A percentile compares a stretch with the other conserved stretches of the same genome.
Evolutionary conservation across 805 yeast genomes (phyloP).

Genomic region (Wickerhamomyces bisporus): DNA sequence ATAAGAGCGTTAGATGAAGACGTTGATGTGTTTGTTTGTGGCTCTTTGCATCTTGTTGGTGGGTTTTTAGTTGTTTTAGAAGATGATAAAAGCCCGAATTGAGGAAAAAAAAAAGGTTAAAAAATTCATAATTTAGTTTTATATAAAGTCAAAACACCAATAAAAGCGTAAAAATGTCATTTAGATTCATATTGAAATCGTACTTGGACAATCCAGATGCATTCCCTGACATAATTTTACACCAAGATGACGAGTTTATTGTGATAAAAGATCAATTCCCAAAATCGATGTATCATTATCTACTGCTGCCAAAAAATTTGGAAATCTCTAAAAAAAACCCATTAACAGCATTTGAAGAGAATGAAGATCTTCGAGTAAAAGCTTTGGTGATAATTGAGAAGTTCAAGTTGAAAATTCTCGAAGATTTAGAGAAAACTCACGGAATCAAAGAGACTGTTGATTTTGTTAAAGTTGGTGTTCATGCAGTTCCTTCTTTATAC

Average conservation of each 20-base stretch:
- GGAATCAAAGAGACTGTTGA: constrained; percentile 18
- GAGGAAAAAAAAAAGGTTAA: neutral
- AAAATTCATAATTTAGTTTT: too few species aligned
- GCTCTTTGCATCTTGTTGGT: constrained; percentile 91
- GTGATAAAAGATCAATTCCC: constrained; percentile 60
- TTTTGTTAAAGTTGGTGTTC: constrained; percentile 55
- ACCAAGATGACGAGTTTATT: constrained; percentile 45
- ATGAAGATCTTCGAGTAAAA: constrained; percentile 27
- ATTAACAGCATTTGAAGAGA: constrained; percentile 19
- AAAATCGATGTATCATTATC: constrained; percentile 54
- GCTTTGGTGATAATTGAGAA: constrained; percentile 8
- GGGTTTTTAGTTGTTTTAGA: constrained; percentile 87
- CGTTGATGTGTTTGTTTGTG: constrained; percentile 83
- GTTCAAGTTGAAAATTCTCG: constrained; percentile 12
- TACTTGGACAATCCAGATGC: constrained; percentile 45
- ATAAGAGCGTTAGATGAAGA: constrained; percentile 31
- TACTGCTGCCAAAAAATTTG: constrained; percentile 51
- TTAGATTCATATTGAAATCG: constrained; percentile 39
- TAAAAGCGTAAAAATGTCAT: constrained; percentile 42
- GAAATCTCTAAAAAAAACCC: constrained; percentile 45
- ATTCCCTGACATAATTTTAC: constrained; percentile 34
- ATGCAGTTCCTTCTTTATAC: constrained; percentile 61
- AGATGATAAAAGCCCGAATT: constrained; percentile 17
- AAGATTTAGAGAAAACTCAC: constrained; percentile 12
- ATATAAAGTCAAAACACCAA: too few species aligned